Base-by-base conservation (phyloP, 225 moss, liverwort and hornwort genomes). In the Polytrichum formosum region DNA sequence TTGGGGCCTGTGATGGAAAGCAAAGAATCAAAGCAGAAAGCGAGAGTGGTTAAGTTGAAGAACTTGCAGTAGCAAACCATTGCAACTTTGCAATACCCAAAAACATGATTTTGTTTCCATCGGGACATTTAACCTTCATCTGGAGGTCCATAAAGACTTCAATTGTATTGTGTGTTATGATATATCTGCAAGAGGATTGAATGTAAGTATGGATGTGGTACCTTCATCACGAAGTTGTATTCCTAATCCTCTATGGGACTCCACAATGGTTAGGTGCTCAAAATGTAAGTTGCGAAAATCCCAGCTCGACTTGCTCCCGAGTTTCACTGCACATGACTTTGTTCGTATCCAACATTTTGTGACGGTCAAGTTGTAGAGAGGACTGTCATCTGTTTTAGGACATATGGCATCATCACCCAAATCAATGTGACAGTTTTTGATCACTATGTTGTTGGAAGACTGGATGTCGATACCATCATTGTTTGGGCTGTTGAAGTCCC, bases 361-460 rank as follows among this genome's bases (percentile, higher is more conserved):
- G 20, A 87, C 96, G 0, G 96, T 93, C 58, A 96, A 74, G 72
- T 96, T 93, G 74, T 79, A 71, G 6, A 92, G 67, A 2, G 96
- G 90, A 9, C 87, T 87, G 10, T 5, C 61, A 4, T 46, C 53
- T 1, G 96, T 90, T 75, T 96, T 96, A 2, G 90, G 81, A 68
- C 96, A 96, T 18, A 96, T 91, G 17, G 83, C 93, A 74, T 96
- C 96, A 68, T 96, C 96, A 5, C 96, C 92, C 0, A 93, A 92
- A 74, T 96, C 86, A 31, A 96, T 96, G 37, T 82, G 90, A 62
- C 91, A 93, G 13, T 77, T 53, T 64, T 55, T 70, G 76, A 96
- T 92, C 46, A 82, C 20, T 1, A 93, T 96, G 79, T 96, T 93
- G 82, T 93, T 96, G 74, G 93, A 92, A 5, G 88, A 84, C 5